Conservation (phyloP, 192 early-diverging fungal genomes). For the Entomortierella parvispora region DNA sequence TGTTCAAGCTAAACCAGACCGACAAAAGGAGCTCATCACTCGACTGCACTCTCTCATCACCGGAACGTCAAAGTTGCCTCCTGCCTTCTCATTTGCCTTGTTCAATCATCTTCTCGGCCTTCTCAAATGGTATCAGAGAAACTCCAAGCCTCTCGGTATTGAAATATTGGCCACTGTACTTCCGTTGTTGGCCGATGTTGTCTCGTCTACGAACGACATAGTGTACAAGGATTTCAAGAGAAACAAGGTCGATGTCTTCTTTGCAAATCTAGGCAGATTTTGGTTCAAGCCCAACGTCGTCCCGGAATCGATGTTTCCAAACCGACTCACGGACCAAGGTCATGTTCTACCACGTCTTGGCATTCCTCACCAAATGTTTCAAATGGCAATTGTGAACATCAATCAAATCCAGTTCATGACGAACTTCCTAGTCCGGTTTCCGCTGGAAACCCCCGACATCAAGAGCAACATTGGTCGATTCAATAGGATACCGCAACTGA, state of each 20-base stretch:
- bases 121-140: slow-evolving; percentile 64
- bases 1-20: slow-evolving; percentile 41
- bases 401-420: slow-evolving; percentile 67
- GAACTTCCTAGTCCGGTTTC: slow-evolving; percentile 60
- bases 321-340: slow-evolving; percentile 18
- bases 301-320: slow-evolving; percentile 62
- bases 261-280: slow-evolving; percentile 60
- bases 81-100: slow-evolving; percentile 58
- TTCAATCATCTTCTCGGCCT: slow-evolving; percentile 67
- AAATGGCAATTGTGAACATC: slow-evolving; percentile 59
- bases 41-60: slow-evolving; percentile 57
- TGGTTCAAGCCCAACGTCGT: slow-evolving; percentile 60
- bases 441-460: slow-evolving; percentile 58
- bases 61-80: slow-evolving; percentile 59
- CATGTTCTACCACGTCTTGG: slow-evolving; percentile 49
- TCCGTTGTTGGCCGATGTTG: slow-evolving; percentile 60
- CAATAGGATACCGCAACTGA: slow-evolving; percentile 37
- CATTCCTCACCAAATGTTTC: slow-evolving; percentile 57
- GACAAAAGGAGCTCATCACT: slow-evolving; percentile 52
- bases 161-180: slow-evolving; percentile 53
- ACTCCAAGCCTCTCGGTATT: slow-evolving; percentile 51
- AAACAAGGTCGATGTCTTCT: slow-evolving; percentile 65
- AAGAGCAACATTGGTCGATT: slow-evolving; percentile 60
- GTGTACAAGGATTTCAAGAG: slow-evolving; percentile 64
- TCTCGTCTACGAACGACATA: slow-evolving; percentile 61